These are phyloP conservation scores for Ophiostoma ulmi DNA, from an alignment of 2,329 filamentous ascomycete genomes.

Conservation along the genomic window DNA sequence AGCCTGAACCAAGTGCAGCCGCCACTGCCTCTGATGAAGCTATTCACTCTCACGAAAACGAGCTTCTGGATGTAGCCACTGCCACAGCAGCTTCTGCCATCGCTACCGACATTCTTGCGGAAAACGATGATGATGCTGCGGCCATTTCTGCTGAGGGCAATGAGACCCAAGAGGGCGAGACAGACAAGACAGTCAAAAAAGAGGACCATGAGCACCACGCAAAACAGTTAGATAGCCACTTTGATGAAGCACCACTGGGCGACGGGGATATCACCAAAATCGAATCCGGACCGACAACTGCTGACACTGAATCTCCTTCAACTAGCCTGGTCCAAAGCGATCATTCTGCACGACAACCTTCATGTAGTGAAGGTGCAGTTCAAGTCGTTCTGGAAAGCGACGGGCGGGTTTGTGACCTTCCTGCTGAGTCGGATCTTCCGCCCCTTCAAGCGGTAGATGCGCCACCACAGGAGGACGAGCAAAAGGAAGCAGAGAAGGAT, in stretches of 20 bases:
- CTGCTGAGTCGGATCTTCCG: slow-evolving; percentile 11
- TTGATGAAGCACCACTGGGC: slow-evolving; percentile 4
- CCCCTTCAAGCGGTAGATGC: slow-evolving; percentile 15
- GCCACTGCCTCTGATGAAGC: not conserved
- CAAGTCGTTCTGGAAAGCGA: slow-evolving; percentile 17
- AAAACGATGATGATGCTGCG: not conserved
- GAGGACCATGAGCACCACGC: not conserved
- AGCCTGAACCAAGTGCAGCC: no score
- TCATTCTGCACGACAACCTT: slow-evolving; percentile 16
- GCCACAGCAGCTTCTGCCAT: not conserved
- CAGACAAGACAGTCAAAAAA: not conserved
- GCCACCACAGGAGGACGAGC: not conserved
- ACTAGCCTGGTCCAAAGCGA: slow-evolving; percentile 11
- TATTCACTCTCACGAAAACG: not conserved
- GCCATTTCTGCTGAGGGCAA: not conserved
- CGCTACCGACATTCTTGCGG: not conserved
- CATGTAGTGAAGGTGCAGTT: slow-evolving; percentile 13
- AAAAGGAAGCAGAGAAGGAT: slow-evolving; percentile 8
- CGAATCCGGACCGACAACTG: slow-evolving; percentile 14
- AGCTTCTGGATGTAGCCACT: not conserved
- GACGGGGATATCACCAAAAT: slow-evolving; percentile 13
- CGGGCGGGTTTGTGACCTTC: slow-evolving; percentile 17
- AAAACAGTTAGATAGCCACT: slow-evolving; percentile 9
- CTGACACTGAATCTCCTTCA: slow-evolving; percentile 15
- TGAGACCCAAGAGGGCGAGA: not conserved